Base-by-base conservation (phyloP, 129 eudicot species). In the Escallonia rubra region DNA sequence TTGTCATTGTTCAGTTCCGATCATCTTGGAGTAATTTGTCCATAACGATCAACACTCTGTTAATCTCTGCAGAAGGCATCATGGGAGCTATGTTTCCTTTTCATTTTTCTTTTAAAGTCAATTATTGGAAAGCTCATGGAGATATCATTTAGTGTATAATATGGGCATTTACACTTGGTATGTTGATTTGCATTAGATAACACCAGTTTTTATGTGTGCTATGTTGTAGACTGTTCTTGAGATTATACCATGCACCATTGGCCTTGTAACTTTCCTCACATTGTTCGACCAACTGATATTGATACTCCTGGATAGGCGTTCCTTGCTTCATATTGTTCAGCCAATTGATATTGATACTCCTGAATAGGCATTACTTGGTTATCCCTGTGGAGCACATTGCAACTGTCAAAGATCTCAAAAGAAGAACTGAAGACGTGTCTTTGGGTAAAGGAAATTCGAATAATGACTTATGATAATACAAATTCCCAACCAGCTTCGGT, bases 351-450 rank as follows among this genome's bases (percentile, higher is more conserved):
- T 34, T 57, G 67, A 44, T 64, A 41, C 2, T 39, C 8, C 63
- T 62, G 50, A 23, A 70, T 72, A 90, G 96, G 86, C 97, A 88
- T 88, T 91, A 91, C 83, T 80, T 91, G 85, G 97, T 91, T 42
- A 88, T 91, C 71, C 94, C 97, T 38, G 81, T 83, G 73, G 80
- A 85, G 59, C 97, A 91, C 85, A 91, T 91, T 75, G 73, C 85
- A 57, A 91, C 96, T 0, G 96, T 91, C 49, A 83, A 79, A 48
- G 72, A 79, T 76, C 91, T 88, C 58, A 72, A 76, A 57, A 77
- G 77, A 67, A 68, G 79, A 60, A 12, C 77, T 56, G 82, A 83
- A 75, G 88, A 91, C 76, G 79, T 76, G 47, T 49, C 83, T 74
- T 71, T 91, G 59, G 97, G 97, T 91, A 78, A 75, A 51, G 45